Evolutionary conservation across 139 green algal species (phyloP), one percentile per base, ranked within the genome.

Genomic region (Ettlia oleoabundans): DNA sequence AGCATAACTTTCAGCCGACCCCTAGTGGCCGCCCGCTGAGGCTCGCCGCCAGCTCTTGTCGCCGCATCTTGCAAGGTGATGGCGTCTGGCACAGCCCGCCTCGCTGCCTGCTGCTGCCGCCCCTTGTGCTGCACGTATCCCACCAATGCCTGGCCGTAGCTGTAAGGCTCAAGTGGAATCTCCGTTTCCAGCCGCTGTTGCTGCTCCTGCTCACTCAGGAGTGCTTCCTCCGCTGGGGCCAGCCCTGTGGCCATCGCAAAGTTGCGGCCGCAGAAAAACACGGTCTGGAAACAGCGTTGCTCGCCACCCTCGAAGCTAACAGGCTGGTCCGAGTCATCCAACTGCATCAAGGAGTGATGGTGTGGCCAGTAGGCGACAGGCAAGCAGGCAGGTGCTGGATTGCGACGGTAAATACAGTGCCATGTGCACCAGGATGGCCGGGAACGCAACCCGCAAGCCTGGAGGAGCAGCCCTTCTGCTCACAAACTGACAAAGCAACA

Each of bases 261-360:
- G 73, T 80, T 80, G 52, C 53, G 53, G 53, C 73, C 73, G 35
- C 73, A 80, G 10, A 80, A 42, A 35, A 69, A 80, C 4, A 35
- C 22, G 33, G 38, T 26, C 35, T 69, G 53, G 53, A 80, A 80
- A 35, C 73, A 80, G 52, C 73, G 73, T 35, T n/a, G 73, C 73
- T 80, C 53, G 51, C 73, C 73, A 35, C 73, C 73, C 73, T 80
- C 73, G 21, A 40, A 80, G 73, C 73, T 80, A n/a, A 52, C 52
- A 10, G 43, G 73, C 26, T 33, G 73, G 52, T 52, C n/a, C 0
- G 53, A 51, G 26, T 51, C 22, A 3, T 80, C 73, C 52, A 80
- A 52, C 73, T 68, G 71, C 47, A 15, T 15, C 15, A 15, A n/a
- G n/a, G n/a, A n/a, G n/a, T n/a, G n/a, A n/a, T n/a, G n/a, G n/a